phyloP scores from a whole-genome alignment of 2,329 filamentous ascomycete genomes.

The Xylaria multiplex region DNA sequence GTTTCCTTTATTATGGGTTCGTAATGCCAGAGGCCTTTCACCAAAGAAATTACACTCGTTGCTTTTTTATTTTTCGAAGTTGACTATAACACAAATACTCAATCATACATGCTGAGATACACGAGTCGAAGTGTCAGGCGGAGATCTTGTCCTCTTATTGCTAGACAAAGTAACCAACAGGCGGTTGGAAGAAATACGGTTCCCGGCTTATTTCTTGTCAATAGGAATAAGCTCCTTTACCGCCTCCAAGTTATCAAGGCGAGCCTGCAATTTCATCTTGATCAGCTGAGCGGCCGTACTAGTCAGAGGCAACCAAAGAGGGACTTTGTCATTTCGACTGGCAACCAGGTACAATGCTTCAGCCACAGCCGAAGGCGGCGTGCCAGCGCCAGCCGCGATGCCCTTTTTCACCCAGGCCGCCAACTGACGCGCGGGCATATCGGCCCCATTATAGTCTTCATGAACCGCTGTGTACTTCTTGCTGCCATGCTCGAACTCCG shows the following conservation, averaged over 20 bases:
- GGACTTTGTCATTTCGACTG: constrained; percentile 28
- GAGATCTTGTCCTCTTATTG: too few relatives aligned
- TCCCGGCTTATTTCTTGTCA: constrained; percentile 18
- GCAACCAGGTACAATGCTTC: constrained; percentile 26
- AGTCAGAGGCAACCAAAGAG: constrained; percentile 33
- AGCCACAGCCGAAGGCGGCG: constrained; percentile 28
- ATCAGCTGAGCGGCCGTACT: constrained; percentile 24
- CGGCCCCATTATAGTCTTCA: constrained; percentile 25
- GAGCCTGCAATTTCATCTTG: constrained; percentile 33
- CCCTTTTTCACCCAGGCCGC: constrained; percentile 32
- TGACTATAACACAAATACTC: too few relatives aligned
- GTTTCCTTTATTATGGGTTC: too few relatives aligned
- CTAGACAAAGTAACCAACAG: not conserved
- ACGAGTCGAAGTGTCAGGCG: too few relatives aligned
- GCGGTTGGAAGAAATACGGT: not conserved
- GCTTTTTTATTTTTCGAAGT: too few relatives aligned
- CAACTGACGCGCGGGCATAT: constrained; percentile 34
- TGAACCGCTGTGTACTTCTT: constrained; percentile 31
- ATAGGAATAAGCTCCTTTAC: constrained; percentile 29
- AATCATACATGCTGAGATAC: too few relatives aligned
- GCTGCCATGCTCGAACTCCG: constrained; percentile 33
- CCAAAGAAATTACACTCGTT: too few relatives aligned
- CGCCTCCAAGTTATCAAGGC: constrained; percentile 31
- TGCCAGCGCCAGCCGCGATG: constrained; percentile 12
- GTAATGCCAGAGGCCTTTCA: too few relatives aligned